Evolutionary conservation across 768 basidiomycete species (phyloP).

Genomic region (Hirschioporus abietinus): DNA sequence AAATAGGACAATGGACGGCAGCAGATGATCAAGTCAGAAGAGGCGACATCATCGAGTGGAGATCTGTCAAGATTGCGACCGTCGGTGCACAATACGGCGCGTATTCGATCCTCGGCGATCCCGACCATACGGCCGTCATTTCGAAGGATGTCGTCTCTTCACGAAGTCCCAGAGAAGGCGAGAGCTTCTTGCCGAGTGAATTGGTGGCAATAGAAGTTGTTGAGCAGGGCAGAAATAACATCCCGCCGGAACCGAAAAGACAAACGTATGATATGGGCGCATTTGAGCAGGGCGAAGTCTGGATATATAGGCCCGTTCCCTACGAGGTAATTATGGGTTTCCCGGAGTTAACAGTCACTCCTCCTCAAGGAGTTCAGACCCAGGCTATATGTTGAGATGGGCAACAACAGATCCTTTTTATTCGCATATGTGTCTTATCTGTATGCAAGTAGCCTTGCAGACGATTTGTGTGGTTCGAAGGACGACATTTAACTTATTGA

Average conservation of each 20-base stretch:
- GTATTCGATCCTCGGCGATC: constrained; percentile 37
- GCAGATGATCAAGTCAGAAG: constrained; percentile 46
- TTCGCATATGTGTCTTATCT: too few species aligned
- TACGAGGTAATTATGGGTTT: neutral
- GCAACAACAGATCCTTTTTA: neutral
- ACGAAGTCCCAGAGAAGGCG: constrained; percentile 27
- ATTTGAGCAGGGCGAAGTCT: constrained; percentile 47
- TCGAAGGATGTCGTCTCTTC: constrained; percentile 32
- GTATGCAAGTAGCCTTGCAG: too few species aligned
- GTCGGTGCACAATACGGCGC: constrained; percentile 6
- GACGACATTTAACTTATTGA: too few species aligned
- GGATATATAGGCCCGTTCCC: constrained; percentile 48
- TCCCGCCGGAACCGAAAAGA: constrained; percentile 29
- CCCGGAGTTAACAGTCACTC: neutral
- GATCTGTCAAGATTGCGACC: constrained; percentile 31
- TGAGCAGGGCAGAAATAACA: constrained; percentile 42
- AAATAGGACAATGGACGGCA: constrained; percentile 42
- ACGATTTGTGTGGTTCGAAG: too few species aligned
- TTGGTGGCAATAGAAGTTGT: constrained; percentile 43
- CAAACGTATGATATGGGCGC: constrained; percentile 37
- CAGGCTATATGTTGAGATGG: neutral
- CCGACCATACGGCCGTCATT: constrained; percentile 53
- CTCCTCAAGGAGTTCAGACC: neutral
- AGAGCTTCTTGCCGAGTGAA: constrained; percentile 31
- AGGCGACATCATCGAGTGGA: constrained; percentile 55